Evolutionary conservation across 78 protist genomes (phyloP).

Genomic region (slime mould (Dictyostelium discoideum)): dicty_2.7 NC_007089.4:284501-285000

Average conservation of each 20-base stretch:
- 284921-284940: neutral
- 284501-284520: constrained; percentile 81
- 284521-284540: constrained; percentile 85
- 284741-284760: constrained; percentile 7
- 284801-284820: neutral
- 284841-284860: neutral
- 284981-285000: neutral
- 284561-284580: constrained; percentile 77
- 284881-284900: constrained; percentile 22
- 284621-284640: constrained; percentile 76
- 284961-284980: constrained; percentile 33
- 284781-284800: neutral
- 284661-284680: constrained; percentile 87
- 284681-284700: constrained; percentile 86
- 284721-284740: constrained; percentile 86
- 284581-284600: constrained; percentile 69
- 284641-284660: constrained; percentile 32
- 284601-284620: constrained; percentile 81
- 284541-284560: constrained; percentile 60
- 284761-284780: too few species aligned
- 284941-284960: neutral
- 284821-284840: neutral
- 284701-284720: constrained; percentile 85
- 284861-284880: neutral
- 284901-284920: neutral